Evolutionary conservation across 139 green algal species (phyloP).

Genomic region (Desmodesmus armatus): DNA sequence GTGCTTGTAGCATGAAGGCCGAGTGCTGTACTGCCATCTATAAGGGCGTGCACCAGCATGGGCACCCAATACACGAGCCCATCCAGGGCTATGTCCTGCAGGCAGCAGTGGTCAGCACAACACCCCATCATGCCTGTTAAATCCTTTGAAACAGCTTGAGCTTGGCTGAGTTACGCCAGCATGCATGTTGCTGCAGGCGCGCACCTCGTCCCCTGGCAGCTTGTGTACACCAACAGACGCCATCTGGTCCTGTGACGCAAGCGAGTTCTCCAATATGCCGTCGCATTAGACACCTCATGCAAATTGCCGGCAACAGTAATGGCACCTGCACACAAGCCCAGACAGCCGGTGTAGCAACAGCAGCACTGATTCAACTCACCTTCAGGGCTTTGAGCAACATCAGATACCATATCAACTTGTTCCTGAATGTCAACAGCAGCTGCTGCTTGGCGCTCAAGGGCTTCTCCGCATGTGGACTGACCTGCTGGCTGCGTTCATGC

Average conservation of each 20-base stretch:
- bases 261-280: neutral
- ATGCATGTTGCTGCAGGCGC: neutral
- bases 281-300: neutral
- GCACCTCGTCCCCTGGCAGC: no score
- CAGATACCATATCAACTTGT: conserved; percentile 32
- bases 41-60: conserved; percentile 33
- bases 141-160: neutral
- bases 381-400: conserved; percentile 44
- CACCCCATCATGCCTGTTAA: neutral
- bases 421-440: neutral
- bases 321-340: neutral
- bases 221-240: no score
- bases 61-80: conserved; percentile 41
- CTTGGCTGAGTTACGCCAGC: neutral
- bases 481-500: conserved; percentile 2
- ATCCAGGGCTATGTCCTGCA: conserved; percentile 41
- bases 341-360: neutral
- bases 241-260: no score
- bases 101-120: neutral
- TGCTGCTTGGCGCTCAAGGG: neutral
- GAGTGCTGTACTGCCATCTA: neutral
- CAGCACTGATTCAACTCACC: neutral
- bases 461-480: neutral
- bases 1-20: neutral
- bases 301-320: neutral